Conservation (phyloP, 192 early-diverging fungal genomes). For the Linnemannia elongata region DNA sequence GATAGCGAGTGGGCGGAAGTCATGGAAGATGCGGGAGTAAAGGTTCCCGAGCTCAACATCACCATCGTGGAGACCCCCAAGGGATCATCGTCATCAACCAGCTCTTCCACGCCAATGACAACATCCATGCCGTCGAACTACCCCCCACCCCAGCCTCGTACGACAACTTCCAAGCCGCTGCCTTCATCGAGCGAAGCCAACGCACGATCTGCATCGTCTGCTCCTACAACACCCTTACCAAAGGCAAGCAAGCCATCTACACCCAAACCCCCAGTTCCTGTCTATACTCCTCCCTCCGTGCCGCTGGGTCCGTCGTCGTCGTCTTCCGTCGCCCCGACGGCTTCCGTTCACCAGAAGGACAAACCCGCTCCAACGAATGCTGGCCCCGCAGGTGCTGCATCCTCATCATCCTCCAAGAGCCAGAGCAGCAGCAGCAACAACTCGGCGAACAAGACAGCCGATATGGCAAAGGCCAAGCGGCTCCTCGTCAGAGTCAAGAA, state of each 20-base stretch:
- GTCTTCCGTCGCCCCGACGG: conserved; percentile 27
- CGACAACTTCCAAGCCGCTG: conserved; percentile 14
- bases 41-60: conserved; percentile 60
- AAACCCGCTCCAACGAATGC: conserved; percentile 12
- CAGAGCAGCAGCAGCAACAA: background rate
- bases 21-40: conserved; percentile 39
- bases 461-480: conserved; percentile 49
- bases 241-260: conserved; percentile 22
- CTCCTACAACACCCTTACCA: conserved; percentile 19
- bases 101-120: background rate
- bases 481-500: conserved; percentile 65
- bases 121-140: conserved; percentile 17
- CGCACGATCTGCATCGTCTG: conserved; percentile 22
- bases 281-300: conserved; percentile 29
- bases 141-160: conserved; percentile 14
- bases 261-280: conserved; percentile 35
- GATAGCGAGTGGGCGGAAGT: conserved; percentile 61
- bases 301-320: conserved; percentile 9
- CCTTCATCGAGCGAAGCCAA: conserved; percentile 19
- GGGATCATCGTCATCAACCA: conserved; percentile 6
- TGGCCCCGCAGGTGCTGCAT: background rate
- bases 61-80: conserved; percentile 64
- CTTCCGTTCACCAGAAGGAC: conserved; percentile 21
- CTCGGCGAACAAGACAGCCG: conserved; percentile 21
- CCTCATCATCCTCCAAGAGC: background rate